Base-by-base conservation (phyloP, 163 green algal species). In the Chlamydomonas reinhardtii region DNA sequence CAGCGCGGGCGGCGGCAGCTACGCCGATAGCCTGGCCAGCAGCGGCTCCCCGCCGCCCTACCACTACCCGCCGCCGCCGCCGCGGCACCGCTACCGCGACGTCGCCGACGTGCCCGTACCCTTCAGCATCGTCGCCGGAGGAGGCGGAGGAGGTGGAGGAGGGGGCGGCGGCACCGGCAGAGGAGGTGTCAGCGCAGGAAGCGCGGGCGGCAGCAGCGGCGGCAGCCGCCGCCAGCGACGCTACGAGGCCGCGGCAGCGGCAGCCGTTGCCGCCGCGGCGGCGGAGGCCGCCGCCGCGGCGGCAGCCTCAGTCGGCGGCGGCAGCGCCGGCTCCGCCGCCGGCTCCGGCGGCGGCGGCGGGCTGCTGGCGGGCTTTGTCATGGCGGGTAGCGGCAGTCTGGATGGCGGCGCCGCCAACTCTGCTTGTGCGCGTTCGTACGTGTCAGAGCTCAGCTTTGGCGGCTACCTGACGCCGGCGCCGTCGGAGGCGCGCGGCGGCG, bases 381-480 rank as follows among this genome's bases (percentile, higher is more conserved):
- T 56, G 48, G 6, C 19, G 48, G 48, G 48, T 14, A 56, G 48
- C 39, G 52, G 52, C 69, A 72, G 68, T 68, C 27, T 32, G 12
- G 78, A 76, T 25, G 66, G 35, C 32, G 69, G 48, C 9, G 48
- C 14, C 48, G 48, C 48, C 48, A 56, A 56, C 48, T 56, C 31
- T 17, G 69, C 76, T 48, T 85, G 79, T 34, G 79, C 79, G 1
- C 68, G 79, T 0, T 78, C 68, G 32, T 86, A 86, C 56, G 56
- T 65, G 27, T 80, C 70, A 6, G 80, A 86, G 70, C 56, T 86
- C 32, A 80, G 70, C 35, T 86, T 86, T 35, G 80, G 80, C 70
- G 80, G 69, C 29, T 86, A 86, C n/a, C 70, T 85, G 37, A 73
- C 79, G 35, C 79, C 68, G 24, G 74, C 65, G 52, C 65, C 17